Evolutionary conservation across 202 grass and related monocot species (phyloP), one percentile per base, ranked within the genome.

Genomic region (Digitaria exilis): DNA sequence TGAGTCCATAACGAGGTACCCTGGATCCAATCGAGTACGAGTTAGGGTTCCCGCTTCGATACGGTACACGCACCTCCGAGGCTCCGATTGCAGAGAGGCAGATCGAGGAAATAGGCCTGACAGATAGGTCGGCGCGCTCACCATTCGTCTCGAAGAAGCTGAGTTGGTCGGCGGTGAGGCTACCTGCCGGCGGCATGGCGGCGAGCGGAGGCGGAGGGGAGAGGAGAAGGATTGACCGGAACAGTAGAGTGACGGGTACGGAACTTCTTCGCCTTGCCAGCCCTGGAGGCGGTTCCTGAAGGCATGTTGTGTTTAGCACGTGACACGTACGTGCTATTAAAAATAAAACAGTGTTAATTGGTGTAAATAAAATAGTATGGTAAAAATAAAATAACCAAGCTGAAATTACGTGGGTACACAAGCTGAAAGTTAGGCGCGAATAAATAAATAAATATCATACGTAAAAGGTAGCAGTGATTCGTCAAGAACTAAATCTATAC

Each of bases 1-100:
- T 50, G 89, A 92, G 28, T 92, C 89, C n/a, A 96, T 62, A 39
- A 96, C 89, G 57, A 98, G 77, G 86, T 92, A 96, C 21, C 96
- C 89, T 98, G 81, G 30, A 59, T 87, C 58, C 69, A 73, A 85
- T 4, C 16, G 39, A 21, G 67, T 16, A 35, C 22, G 14, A 19
- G 82, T 75, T 86, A 79, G 80, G 79, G 79, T 71, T 81, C 60
- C 67, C 68, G 26, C 42, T 1, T 51, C 22, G 45, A n/a, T 14
- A n/a, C 22, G 45, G 17, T 7, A n/a, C 3, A 18, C 49, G 35
- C 63, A 9, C 72, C 49, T 39, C 15, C 22, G 56, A 30, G 50
- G 24, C 58, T 11, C 24, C 66, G 2, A 34, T 37, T 28, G 65
- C 49, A 48, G 73, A 11, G 59, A 52, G 31, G 52, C 58, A 74